Evolutionary conservation across 164 flowering plant species (phyloP), one percentile per base, ranked within the genome.

Genomic region (Vitis amurensis): DNA sequence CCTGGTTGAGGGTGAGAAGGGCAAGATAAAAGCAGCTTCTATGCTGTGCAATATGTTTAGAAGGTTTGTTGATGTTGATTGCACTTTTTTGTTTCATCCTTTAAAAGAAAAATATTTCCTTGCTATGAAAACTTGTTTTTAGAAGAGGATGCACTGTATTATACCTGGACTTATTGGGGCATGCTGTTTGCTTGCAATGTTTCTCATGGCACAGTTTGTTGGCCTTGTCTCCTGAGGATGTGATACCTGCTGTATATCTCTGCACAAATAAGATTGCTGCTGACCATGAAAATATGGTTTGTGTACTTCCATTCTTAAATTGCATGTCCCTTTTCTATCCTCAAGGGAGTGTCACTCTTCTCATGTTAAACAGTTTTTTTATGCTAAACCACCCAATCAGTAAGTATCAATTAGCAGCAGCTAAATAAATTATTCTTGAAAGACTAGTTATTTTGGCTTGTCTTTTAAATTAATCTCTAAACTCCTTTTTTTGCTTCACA

Each of bases 21-120:
- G 97, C 59, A 94, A 87, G 88, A 81, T 85, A 68, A 94, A 86
- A 81, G 92, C 89, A 63, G 85, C 89, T 63, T 84, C 90, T 15
- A 90, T 94, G 84, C 82, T 92, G 9, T 89, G 93, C 85, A 94
- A 94, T 79, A 94, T 94, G 98, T 94, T 94, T 72, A 86, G 98
- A 82, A 94, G 98, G 98, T 94, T 47, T 66, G 68, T 74, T 68
- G 55, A 31, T 71, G 10, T 37, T 59, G 51, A 16, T 68, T 61
- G 27, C 58, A 27, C 10, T 6, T 19, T 55, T 13, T 52, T 64
- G 11, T 71, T 23, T 23, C 10, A n/a, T 68, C 19, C 15, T 10
- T 61, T 64, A 37, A 37, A 6, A 37, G 7, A 3, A 37, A 37
- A 37, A 37, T 37, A 6, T 37, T 37, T 37, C 44, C 44, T 37